Conservation (phyloP, 805 yeast genomes). For the Pichia paraexigua region DNA sequence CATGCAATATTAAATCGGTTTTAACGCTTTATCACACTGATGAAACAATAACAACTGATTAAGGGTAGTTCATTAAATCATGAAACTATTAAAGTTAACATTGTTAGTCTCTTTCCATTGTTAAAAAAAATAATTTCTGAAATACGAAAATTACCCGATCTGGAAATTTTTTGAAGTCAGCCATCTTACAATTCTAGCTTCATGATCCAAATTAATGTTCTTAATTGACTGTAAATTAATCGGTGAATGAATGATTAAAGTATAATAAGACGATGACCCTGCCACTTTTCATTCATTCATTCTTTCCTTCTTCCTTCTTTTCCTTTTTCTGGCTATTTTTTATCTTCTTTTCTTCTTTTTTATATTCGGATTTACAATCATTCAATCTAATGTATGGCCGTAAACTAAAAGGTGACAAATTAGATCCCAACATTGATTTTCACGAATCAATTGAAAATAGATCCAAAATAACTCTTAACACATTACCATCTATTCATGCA, state of each 20-base stretch:
- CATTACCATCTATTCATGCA: constrained; percentile 1
- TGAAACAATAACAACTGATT: too few relatives aligned
- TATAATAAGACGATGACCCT: neutral
- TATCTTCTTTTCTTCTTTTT: neutral
- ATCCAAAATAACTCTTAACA: constrained; percentile 4
- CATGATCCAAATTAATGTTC: too few relatives aligned
- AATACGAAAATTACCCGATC: neutral
- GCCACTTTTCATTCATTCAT: neutral
- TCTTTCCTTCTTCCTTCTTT: neutral
- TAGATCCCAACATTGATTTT: constrained; percentile 19
- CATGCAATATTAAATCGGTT: neutral
- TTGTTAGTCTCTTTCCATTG: neutral
- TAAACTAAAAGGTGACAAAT: constrained; percentile 20
- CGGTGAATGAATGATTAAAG: too few relatives aligned
- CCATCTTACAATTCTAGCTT: neutral
- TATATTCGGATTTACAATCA: neutral
- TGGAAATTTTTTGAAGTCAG: neutral
- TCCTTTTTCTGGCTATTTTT: too few relatives aligned
- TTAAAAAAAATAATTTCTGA: too few relatives aligned
- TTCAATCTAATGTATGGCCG: constrained; percentile 9
- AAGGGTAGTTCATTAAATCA: neutral
- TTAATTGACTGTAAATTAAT: too few relatives aligned
- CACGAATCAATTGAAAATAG: constrained; percentile 9
- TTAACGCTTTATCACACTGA: too few relatives aligned
- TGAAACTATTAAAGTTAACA: neutral